Conservation (phyloP, 2,329 filamentous ascomycete species). For the Pestalotiopsis sp. region DNA sequence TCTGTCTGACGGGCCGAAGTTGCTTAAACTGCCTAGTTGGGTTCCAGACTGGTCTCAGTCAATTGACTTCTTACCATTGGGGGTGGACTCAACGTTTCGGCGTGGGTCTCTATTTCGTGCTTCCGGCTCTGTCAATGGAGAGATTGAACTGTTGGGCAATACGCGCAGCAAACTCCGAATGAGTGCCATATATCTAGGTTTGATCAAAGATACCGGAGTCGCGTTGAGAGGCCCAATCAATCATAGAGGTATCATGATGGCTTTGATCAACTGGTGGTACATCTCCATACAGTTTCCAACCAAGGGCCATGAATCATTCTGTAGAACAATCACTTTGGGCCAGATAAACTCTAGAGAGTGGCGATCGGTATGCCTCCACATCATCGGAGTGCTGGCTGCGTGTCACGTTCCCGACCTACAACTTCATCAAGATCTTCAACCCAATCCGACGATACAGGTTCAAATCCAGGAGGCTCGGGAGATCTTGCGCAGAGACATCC, state of each 20-base stretch:
- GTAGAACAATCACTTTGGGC: not conserved
- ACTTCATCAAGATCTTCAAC: not conserved
- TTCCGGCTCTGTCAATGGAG: not conserved
- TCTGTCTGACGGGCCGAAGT: not conserved
- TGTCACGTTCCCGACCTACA: not conserved
- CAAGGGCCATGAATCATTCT: not conserved
- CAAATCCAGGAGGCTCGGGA: rapidly evolving
- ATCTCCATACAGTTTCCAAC: not conserved
- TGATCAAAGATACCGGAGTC: too few relatives aligned
- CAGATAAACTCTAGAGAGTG: rapidly evolving
- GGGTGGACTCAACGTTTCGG: rapidly evolving
- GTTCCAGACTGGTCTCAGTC: not conserved
- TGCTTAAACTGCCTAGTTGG: not conserved
- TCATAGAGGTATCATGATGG: too few relatives aligned
- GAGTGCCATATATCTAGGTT: not conserved
- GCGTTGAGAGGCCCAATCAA: too few relatives aligned
- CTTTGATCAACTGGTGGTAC: not conserved
- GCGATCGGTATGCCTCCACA: not conserved
- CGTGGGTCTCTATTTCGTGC: not conserved
- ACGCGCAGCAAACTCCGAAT: not conserved
- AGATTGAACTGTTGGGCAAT: not conserved
- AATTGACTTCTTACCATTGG: not conserved
- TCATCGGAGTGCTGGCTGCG: not conserved
- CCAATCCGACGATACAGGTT: not conserved
- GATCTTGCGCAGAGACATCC: not conserved